Conservation (phyloP, 352 stramenopile genomes). For the Aphanomyces astaci region DNA sequence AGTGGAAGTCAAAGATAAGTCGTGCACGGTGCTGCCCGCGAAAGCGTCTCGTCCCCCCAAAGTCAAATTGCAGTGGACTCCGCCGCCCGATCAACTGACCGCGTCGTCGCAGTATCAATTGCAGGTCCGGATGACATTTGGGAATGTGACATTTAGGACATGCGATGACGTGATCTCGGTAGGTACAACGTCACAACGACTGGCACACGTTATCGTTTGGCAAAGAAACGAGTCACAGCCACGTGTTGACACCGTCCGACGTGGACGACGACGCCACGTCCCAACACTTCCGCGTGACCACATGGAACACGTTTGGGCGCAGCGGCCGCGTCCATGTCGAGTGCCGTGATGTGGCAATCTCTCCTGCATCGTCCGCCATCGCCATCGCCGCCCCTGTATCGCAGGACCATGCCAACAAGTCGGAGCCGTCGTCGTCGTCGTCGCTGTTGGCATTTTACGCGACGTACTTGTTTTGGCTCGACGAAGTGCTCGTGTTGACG, state of each 20-base stretch:
- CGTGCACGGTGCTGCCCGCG: neutral
- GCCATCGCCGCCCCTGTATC: neutral
- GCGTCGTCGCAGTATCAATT: slow-evolving; percentile 17
- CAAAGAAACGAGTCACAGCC: slow-evolving; percentile 20
- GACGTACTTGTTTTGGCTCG: slow-evolving; percentile 78
- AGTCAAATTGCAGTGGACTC: slow-evolving; percentile 13
- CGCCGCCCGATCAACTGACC: neutral
- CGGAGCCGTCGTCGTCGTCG: no score
- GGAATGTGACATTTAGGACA: neutral
- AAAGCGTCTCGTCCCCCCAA: slow-evolving; percentile 18
- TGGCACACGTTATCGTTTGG: slow-evolving; percentile 16
- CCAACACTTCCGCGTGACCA: slow-evolving; percentile 58
- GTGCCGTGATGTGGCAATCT: neutral
- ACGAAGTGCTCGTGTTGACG: slow-evolving; percentile 67
- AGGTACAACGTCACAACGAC: slow-evolving; percentile 16
- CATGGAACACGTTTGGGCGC: slow-evolving; percentile 76
- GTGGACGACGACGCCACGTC: neutral
- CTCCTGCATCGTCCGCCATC: neutral
- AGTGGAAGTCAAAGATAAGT: neutral
- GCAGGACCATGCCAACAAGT: neutral
- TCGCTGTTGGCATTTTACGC: slow-evolving; percentile 45
- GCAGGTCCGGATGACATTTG: neutral
- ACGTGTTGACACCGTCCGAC: neutral
- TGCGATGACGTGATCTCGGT: neutral
- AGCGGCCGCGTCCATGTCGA: slow-evolving; percentile 39